These are phyloP conservation scores for Microcera coccophila DNA, from an alignment of 2,329 filamentous ascomycete species.

Conservation along the genomic window DNA sequence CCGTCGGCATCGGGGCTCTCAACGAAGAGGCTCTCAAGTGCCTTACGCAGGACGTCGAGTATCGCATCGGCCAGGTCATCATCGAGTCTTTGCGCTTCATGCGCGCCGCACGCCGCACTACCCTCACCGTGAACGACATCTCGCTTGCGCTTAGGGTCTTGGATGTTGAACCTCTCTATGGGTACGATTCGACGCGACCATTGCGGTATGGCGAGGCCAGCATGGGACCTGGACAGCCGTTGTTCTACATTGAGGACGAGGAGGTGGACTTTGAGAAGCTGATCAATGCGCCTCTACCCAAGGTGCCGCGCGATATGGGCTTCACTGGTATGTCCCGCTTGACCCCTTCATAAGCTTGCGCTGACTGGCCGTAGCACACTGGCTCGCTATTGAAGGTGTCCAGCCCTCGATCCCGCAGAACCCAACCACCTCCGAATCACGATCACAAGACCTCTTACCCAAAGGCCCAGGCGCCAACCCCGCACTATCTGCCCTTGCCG, in stretches of 20 bases:
- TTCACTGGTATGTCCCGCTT: conserved; percentile 66
- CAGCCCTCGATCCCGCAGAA: conserved; percentile 97
- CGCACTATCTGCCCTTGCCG: conserved; percentile 74
- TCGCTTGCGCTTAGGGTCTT: conserved; percentile 79
- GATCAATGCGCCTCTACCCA: conserved; percentile 92
- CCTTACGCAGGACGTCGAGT: conserved; percentile 91
- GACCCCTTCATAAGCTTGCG: no score
- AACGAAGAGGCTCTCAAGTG: conserved; percentile 83
- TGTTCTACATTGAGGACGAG: conserved; percentile 97
- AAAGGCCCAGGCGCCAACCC: conserved; percentile 88
- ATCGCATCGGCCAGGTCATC: conserved; percentile 86
- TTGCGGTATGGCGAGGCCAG: conserved; percentile 91
- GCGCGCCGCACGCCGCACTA: conserved; percentile 83
- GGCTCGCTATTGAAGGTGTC: conserved; percentile 95
- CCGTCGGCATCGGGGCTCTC: conserved; percentile 78
- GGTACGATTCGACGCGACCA: conserved; percentile 88
- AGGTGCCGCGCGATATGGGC: conserved; percentile 86
- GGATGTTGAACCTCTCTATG: conserved; percentile 92
- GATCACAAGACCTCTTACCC: conserved; percentile 78
- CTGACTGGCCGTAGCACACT: conserved; percentile 65
- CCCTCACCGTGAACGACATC: conserved; percentile 84
- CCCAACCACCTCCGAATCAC: conserved; percentile 78
- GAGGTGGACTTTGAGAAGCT: conserved; percentile 99
- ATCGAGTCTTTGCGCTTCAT: conserved; percentile 95
- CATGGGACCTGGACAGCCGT: conserved; percentile 84